Evolutionary conservation across 768 basidiomycete species (phyloP).

Genomic region (Leccinum variicolor): DNA sequence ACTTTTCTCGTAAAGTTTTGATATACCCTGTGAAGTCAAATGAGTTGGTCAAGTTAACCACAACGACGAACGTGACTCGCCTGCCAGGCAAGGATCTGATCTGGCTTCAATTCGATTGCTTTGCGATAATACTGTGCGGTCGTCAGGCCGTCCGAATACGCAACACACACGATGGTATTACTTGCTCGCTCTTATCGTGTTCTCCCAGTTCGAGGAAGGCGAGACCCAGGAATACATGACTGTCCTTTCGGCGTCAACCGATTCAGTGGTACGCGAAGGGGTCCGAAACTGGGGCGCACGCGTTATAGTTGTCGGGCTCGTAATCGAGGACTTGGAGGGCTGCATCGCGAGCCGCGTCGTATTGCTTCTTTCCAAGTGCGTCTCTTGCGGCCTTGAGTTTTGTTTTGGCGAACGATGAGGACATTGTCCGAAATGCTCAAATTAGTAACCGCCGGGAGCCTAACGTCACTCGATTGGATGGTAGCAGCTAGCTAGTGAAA

Average conservation of each 20-base stretch:
- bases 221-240: slow-evolving; percentile 83
- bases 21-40: slow-evolving; percentile 53
- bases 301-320: slow-evolving; percentile 84
- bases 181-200: slow-evolving; percentile 78
- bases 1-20: slow-evolving; percentile 65
- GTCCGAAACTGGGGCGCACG: slow-evolving; percentile 49
- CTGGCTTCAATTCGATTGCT: slow-evolving; percentile 67
- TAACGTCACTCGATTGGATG: too few species aligned
- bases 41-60: slow-evolving; percentile 9
- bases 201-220: slow-evolving; percentile 75
- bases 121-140: slow-evolving; percentile 65
- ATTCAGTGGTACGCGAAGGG: neutral
- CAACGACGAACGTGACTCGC: slow-evolving; percentile 35
- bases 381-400: slow-evolving; percentile 83
- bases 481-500: too few species aligned
- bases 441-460: neutral
- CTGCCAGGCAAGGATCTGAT: slow-evolving; percentile 83
- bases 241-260: slow-evolving; percentile 29
- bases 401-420: slow-evolving; percentile 50
- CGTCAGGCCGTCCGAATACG: slow-evolving; percentile 15
- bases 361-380: slow-evolving; percentile 73
- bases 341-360: slow-evolving; percentile 60
- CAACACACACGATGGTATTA: slow-evolving; percentile 38
- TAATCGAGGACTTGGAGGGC: slow-evolving; percentile 64
- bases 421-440: slow-evolving; percentile 18